Conservation (phyloP, 2,329 filamentous ascomycete species). For the Colletotrichum cereale region DNA sequence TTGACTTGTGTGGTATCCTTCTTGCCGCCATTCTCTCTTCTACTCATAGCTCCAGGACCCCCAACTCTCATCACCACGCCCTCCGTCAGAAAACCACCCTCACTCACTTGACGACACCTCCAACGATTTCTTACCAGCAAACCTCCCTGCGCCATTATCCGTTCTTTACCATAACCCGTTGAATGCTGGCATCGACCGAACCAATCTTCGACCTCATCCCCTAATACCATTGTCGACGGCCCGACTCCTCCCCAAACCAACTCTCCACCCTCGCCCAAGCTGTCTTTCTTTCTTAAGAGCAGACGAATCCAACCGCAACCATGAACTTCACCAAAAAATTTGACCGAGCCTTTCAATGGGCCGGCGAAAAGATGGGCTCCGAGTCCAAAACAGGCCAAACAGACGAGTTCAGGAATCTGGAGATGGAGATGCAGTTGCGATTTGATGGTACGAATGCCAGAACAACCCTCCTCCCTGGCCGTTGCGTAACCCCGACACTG, state of each 20-base stretch:
- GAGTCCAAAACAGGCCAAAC: constrained; percentile 89
- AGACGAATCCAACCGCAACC: constrained; percentile 35
- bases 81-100: neutral
- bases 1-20: constrained; percentile 32
- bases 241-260: neutral
- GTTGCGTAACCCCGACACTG: constrained; percentile 17
- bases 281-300: neutral
- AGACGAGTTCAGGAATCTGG: constrained; percentile 91
- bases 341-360: constrained; percentile 97
- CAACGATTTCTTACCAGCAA: constrained; percentile 6
- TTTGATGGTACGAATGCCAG: constrained; percentile 79
- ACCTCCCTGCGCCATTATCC: constrained; percentile 1
- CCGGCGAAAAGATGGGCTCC: constrained; percentile 93
- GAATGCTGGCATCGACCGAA: constrained; percentile 38
- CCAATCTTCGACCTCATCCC: constrained; percentile 6
- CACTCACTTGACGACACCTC: constrained; percentile 19
- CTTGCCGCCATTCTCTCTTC: constrained; percentile 28
- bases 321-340: constrained; percentile 84
- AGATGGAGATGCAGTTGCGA: constrained; percentile 89
- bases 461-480: too few species aligned
- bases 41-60: neutral
- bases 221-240: constrained; percentile 13
- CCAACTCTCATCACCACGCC: neutral
- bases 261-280: neutral
- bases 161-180: constrained; percentile 13